phyloP scores from a whole-genome alignment of 2,329 filamentous ascomycete genomes.

The Pseudogymnoascus sp. region DNA sequence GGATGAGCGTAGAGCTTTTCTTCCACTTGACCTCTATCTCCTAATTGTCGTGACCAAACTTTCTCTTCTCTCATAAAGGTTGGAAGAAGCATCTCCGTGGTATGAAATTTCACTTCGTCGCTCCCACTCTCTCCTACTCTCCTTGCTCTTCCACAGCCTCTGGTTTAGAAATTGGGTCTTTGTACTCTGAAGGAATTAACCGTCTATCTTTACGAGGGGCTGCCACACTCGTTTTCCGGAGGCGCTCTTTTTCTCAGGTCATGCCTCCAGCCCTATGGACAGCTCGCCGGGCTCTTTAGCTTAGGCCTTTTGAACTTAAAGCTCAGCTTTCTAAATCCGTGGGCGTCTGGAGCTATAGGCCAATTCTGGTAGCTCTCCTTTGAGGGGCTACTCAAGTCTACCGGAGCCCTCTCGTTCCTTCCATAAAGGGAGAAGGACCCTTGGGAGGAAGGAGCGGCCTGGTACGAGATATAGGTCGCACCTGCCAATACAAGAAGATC shows the following conservation, averaged over 20 bases:
- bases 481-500: background rate
- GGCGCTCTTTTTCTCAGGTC: background rate
- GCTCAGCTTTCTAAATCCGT: too few relatives aligned
- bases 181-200: background rate
- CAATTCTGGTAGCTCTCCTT: too few relatives aligned
- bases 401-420: too few relatives aligned
- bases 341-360: too few relatives aligned
- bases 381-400: too few relatives aligned
- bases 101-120: background rate
- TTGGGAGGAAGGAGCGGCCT: background rate
- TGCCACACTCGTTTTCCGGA: too few relatives aligned
- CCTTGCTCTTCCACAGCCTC: background rate
- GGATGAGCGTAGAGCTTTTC: background rate
- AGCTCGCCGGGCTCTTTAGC: too few relatives aligned
- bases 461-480: background rate
- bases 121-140: background rate
- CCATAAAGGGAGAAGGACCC: background rate
- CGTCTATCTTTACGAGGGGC: background rate
- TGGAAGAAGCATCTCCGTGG: background rate
- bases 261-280: background rate
- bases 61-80: background rate
- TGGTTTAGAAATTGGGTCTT: background rate
- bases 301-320: too few relatives aligned
- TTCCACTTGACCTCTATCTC: background rate
- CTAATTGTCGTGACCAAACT: background rate